A percentile compares a stretch with the other conserved stretches of the same genome.
phyloP scores from a whole-genome alignment of 1,284 basidiomycete genomes.

The Sphagnurus paluster region DNA sequence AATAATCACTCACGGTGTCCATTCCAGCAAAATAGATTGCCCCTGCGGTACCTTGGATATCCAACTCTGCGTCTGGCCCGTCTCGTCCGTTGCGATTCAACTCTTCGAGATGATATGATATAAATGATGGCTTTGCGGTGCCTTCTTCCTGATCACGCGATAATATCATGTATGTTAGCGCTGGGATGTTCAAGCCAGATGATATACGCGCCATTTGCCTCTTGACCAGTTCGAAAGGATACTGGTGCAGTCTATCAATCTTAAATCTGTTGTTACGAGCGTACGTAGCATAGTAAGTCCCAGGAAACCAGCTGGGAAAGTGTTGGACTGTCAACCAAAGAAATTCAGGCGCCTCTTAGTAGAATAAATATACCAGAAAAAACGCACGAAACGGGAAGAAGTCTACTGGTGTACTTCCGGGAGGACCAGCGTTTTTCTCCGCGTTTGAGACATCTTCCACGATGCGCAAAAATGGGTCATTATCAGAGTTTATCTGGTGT shows the following conservation, averaged over 20 bases:
- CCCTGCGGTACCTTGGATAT: conserved; percentile 15
- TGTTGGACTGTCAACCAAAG: conserved; percentile 21
- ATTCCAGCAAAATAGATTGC: conserved; percentile 15
- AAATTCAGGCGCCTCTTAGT: background rate
- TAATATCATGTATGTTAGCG: too few relatives aligned
- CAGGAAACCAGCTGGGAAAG: conserved; percentile 25
- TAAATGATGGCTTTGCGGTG: conserved; percentile 12
- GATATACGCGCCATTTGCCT: conserved; percentile 15
- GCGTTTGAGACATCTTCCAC: conserved; percentile 6
- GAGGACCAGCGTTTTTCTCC: conserved; percentile 15
- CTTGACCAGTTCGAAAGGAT: conserved; percentile 19
- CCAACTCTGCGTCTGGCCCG: background rate
- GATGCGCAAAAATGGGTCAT: conserved; percentile 21
- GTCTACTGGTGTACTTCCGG: conserved; percentile 23
- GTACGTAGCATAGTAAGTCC: conserved; percentile 20
- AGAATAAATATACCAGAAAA: background rate
- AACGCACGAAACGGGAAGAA: conserved; percentile 21
- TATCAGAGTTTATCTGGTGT: conserved; percentile 20
- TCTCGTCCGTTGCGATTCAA: background rate
- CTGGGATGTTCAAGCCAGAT: too few relatives aligned
- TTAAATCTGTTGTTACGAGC: conserved; percentile 5
- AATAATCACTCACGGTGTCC: conserved; percentile 14
- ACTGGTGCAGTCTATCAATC: conserved; percentile 13
- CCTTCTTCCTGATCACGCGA: conserved; percentile 16
- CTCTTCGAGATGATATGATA: conserved; percentile 10